A percentile compares a stretch with the other conserved stretches of the same genome.
These are phyloP conservation scores for Dioscorea cayenensis DNA, from an alignment of 116 monocot species.

Conservation along the genomic window DNA sequence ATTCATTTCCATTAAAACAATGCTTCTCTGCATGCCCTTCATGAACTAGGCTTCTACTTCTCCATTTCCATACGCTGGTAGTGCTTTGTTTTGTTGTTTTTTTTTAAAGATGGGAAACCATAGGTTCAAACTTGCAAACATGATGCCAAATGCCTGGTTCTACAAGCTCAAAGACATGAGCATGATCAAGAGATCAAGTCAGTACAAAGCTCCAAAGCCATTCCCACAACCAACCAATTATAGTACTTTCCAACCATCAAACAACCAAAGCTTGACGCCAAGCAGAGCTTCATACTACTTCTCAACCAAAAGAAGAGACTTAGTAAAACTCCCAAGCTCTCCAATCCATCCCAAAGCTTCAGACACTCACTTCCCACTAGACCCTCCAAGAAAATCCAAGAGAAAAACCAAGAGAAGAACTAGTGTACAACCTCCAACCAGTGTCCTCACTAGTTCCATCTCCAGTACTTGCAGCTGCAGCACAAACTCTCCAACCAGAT, in stretches of 20 bases:
- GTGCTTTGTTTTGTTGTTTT: neutral
- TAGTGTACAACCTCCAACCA: constrained; percentile 2
- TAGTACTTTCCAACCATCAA: neutral
- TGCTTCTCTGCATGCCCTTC: no score
- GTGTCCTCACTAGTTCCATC: constrained; percentile 10
- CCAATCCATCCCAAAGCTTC: constrained; percentile 26
- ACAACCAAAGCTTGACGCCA: constrained; percentile 12
- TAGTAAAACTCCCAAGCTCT: constrained; percentile 15
- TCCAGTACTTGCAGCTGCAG: constrained; percentile 22
- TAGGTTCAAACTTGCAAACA: constrained; percentile 59
- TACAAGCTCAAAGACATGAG: constrained; percentile 78
- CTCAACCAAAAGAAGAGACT: constrained; percentile 10
- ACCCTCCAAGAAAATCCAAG: constrained; percentile 36
- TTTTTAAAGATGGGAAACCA: constrained; percentile 54
- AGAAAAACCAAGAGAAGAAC: constrained; percentile 11
- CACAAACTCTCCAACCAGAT: neutral
- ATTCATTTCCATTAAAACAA: no score
- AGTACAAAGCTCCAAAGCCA: constrained; percentile 2
- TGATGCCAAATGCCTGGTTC: constrained; percentile 92
- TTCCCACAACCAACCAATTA: neutral
- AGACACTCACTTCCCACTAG: constrained; percentile 34
- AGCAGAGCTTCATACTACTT: constrained; percentile 75
- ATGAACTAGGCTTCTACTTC: no score
- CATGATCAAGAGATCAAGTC: constrained; percentile 10
- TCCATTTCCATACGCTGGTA: no score